A percentile compares a stretch with the other conserved stretches of the same genome.
Conservation (phyloP, 495 filamentous ascomycete genomes). For the Elasticomyces elasticus region DNA sequence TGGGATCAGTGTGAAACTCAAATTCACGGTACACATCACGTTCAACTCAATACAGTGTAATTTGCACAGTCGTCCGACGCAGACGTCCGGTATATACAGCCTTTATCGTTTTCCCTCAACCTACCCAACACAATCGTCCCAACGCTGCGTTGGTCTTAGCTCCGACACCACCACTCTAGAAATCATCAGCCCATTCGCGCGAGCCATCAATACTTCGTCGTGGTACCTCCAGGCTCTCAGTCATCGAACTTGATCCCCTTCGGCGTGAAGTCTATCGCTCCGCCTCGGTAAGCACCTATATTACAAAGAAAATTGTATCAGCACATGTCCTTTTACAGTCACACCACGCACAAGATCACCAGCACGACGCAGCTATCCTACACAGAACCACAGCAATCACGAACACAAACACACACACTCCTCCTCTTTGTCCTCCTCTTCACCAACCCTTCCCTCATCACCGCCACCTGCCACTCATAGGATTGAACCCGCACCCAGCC, state of each 20-base stretch:
- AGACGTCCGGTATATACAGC: too few relatives aligned
- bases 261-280: constrained; percentile 58
- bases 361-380: too few relatives aligned
- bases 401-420: too few relatives aligned
- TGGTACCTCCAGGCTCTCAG: constrained; percentile 1
- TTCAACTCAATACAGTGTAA: too few relatives aligned
- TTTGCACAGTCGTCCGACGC: too few relatives aligned
- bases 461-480: background rate
- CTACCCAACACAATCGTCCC: too few relatives aligned
- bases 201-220: background rate
- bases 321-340: background rate
- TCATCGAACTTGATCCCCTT: constrained; percentile 31
- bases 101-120: too few relatives aligned
- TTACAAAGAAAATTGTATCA: background rate
- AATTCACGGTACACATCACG: too few relatives aligned
- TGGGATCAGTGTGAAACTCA: too few relatives aligned
- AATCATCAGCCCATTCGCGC: background rate
- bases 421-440: background rate
- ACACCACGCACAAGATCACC: background rate
- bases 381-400: too few relatives aligned
- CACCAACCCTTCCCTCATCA: background rate
- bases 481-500: background rate
- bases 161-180: background rate
- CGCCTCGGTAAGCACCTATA: constrained; percentile 61
- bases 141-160: too few relatives aligned